Evolutionary conservation across 1,284 basidiomycete species (phyloP), one percentile per base, ranked within the genome.

Genomic region (Cutaneotrichosporon mucoides): DNA sequence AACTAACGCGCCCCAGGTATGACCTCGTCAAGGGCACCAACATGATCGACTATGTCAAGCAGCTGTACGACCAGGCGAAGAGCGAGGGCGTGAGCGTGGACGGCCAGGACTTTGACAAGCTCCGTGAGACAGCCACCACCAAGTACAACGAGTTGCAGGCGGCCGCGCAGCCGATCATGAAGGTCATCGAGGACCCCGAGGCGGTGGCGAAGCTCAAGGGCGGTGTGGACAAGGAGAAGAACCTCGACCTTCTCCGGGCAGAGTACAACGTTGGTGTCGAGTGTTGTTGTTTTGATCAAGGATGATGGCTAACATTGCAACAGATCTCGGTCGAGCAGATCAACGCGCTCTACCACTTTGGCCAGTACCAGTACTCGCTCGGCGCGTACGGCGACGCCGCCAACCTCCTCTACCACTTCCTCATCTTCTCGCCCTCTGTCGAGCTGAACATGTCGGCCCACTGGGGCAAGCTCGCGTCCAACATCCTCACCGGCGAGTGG

Each of bases 331-430:
- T 90, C 60, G 92, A 96, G 63, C 91, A 97, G 85, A 96, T 99
- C 77, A 90, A 88, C 53, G 90, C 91, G 2, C 84, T 99, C 8
- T 99, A 99, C 83, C 92, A 92, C 79, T 98, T 95, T 79, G 96
- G 95, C 58, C 89, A 98, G 76, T 98, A 94, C 83, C 93, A 96
- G 80, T 99, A 92, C 81, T 92, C 93, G 40, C 92, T 92, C 75
- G 95, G 96, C 57, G 92, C 93, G 78, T 99, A 99, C 83, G 88
- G 86, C 67, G 90, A 90, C 63, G 93, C 96, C 16, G 92, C 93
- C 55, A 93, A 97, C 79, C 98, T 96, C 81, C 85, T 99, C 61
- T 94, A 99, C 83, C 95, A 99, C 77, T 99, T 97, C 84, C 90
- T 94, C 63, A 88, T 98, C 50, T 88, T 99, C 63, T 96, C 94